These are phyloP conservation scores for Sclerotinia spermophila DNA, from an alignment of 2,329 filamentous ascomycete species.

Conservation along the genomic window DNA sequence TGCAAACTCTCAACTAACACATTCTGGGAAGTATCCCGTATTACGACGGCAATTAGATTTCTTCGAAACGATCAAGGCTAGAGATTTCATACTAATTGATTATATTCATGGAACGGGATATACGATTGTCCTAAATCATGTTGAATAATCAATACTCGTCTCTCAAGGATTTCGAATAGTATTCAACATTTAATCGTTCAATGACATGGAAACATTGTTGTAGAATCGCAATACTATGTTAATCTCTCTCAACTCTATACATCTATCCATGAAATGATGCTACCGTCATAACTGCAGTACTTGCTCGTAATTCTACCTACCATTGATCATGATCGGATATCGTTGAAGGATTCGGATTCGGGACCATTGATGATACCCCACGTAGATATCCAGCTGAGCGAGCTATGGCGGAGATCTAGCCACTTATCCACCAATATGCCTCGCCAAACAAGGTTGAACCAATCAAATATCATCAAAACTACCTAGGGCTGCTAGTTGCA, in stretches of 20 bases:
- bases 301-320: conserved; percentile 8
- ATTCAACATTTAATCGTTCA: neutral
- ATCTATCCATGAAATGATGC: neutral
- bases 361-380: neutral
- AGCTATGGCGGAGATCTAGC: conserved; percentile 4
- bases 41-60: too few relatives aligned
- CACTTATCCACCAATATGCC: neutral
- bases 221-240: neutral
- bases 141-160: neutral
- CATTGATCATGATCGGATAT: neutral
- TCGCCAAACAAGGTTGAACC: neutral
- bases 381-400: neutral
- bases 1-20: neutral
- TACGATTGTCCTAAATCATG: neutral
- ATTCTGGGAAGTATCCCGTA: neutral
- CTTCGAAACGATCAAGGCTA: neutral
- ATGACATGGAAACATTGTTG: too few relatives aligned
- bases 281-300: neutral
- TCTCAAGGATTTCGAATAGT: neutral
- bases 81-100: too few relatives aligned
- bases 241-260: neutral
- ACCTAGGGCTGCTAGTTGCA: neutral
- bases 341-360: neutral
- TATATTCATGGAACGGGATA: neutral
- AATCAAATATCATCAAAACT: neutral